Evolutionary conservation across 805 yeast species (phyloP), one percentile per base, ranked within the genome.

Genomic region (Jamesozyma hellenica): DNA sequence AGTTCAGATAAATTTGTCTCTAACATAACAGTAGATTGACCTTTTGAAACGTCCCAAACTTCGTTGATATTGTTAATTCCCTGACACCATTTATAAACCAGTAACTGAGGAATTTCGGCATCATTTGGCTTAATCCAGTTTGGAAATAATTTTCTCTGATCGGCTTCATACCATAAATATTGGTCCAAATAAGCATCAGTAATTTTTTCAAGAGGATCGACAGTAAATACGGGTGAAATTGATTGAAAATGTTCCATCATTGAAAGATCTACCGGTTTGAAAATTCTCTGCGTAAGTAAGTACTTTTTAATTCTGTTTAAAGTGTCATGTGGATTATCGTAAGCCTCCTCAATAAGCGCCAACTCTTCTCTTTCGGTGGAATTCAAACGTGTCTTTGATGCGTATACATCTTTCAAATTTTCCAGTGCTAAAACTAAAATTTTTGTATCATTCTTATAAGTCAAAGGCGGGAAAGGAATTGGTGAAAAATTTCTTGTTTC

Each of bases 71-170:
- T 85, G 56, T 86, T 90, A 35, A 92, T 70, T 12, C 95, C 95
- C 52, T 84, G 94, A 51, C 86, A 78, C 95, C 96, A 92, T 55
- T 88, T 90, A 63, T 90, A 87, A 1, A 83, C 94, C 44, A 90
- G 66, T 26, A 88, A 60, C 0, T 96, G 98, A 0, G 97, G 94
- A 17, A 92, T 81, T 60, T 92, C 98, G 23, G 83, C 73, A 52
- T 92, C 98, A 49, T 83, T 77, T 8, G 99, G 98, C 56, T 92
- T 92, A 30, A 92, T 72, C 98, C 98, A 92, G 56, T 79, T 81
- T 4, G 99, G 99, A 62, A 92, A 92, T 21, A 92, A 61, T 7
- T 79, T 75, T 43, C 96, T 65, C 55, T 82, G 79, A 40, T 85
- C 95, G 9, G 92, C 90, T 56, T 92, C 97, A 60, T 82, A 90